A percentile compares a stretch with the other conserved stretches of the same genome.
phyloP scores from a whole-genome alignment of 306 rosid genomes.

The Lotus japonicus region DNA sequence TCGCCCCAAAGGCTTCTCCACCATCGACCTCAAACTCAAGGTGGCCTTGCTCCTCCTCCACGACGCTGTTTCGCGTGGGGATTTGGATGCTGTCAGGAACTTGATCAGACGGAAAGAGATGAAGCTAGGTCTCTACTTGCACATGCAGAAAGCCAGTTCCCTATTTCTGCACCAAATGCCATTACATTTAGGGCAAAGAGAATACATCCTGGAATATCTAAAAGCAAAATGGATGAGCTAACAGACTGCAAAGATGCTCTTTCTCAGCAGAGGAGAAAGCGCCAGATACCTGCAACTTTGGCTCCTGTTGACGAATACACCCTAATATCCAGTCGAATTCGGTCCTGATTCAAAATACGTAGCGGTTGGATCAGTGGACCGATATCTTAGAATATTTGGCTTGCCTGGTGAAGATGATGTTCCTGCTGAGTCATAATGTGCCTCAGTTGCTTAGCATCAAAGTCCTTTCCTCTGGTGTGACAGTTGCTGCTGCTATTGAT shows the following conservation, averaged over 20 bases:
- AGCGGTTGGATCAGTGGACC: conserved; percentile 89
- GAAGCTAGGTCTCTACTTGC: conserved; percentile 77
- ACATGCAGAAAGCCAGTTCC: conserved; percentile 72
- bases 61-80: too few relatives aligned
- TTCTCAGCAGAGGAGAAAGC: conserved; percentile 82
- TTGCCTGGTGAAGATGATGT: conserved; percentile 54
- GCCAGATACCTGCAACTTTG: conserved; percentile 82
- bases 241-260: conserved; percentile 85
- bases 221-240: conserved; percentile 57
- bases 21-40: too few relatives aligned
- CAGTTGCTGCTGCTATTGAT: conserved; percentile 32
- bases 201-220: conserved; percentile 64
- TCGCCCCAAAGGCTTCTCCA: too few relatives aligned
- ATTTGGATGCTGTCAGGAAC: too few relatives aligned
- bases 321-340: conserved; percentile 85
- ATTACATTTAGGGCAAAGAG: conserved; percentile 50
- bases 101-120: too few relatives aligned
- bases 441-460: background rate
- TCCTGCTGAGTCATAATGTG: conserved; percentile 35
- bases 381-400: conserved; percentile 89
- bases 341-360: conserved; percentile 88
- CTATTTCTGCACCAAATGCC: conserved; percentile 40
- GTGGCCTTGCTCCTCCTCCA: too few relatives aligned
- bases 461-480: background rate
- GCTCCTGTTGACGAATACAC: conserved; percentile 83